A percentile compares a stretch with the other conserved stretches of the same genome.
Conservation (phyloP, 2,329 filamentous ascomycete genomes). For the Tricladium varicosporioides region DNA sequence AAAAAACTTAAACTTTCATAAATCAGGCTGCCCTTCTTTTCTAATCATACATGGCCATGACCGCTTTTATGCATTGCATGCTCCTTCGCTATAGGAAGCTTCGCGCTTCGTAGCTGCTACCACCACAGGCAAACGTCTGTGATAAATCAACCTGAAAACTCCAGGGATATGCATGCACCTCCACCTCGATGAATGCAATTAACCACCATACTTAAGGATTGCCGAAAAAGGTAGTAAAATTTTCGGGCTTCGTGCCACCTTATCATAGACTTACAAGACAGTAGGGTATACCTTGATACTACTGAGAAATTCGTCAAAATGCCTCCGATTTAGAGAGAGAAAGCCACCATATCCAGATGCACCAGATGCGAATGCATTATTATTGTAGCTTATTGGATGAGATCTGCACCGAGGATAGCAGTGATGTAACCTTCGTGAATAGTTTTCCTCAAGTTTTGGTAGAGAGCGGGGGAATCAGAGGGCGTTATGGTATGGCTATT, state of each 20-base stretch:
- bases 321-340: not conserved
- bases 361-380: not conserved
- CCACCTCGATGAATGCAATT: too few species aligned
- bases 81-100: too few species aligned
- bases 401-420: slow-evolving; percentile 12
- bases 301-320: not conserved
- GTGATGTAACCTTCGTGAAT: slow-evolving; percentile 23
- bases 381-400: slow-evolving; percentile 16
- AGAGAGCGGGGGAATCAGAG: not conserved
- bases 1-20: too few species aligned
- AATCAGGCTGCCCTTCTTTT: too few species aligned
- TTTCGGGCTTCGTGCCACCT: not conserved
- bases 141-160: too few species aligned
- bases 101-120: too few species aligned
- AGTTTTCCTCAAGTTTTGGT: slow-evolving; percentile 18
- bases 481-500: not conserved
- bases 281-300: slow-evolving; percentile 17
- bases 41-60: too few species aligned
- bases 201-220: too few species aligned
- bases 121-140: too few species aligned
- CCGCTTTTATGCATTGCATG: too few species aligned
- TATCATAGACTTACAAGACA: not conserved
- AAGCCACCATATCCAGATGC: too few species aligned
- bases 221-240: not conserved
- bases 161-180: too few species aligned